Evolutionary conservation across 2,329 filamentous ascomycete genomes (phyloP).

Genomic region (Fusarium chuoi): DNA sequence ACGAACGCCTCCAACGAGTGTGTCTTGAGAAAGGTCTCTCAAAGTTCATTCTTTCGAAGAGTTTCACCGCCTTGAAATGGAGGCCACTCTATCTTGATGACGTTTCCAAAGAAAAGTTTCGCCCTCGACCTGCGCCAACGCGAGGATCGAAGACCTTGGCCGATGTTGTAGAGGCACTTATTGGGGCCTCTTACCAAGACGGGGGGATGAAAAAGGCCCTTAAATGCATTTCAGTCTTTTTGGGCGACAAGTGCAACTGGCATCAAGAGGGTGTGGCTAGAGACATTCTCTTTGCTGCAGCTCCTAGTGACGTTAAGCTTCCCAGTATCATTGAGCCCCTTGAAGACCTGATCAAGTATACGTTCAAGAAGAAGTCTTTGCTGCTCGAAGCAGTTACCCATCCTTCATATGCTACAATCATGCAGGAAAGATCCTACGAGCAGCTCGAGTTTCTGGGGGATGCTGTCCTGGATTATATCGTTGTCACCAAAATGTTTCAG

Average conservation of each 20-base stretch:
- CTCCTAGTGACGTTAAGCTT: constrained; percentile 49
- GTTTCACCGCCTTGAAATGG: constrained; percentile 80
- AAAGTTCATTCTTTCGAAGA: constrained; percentile 74
- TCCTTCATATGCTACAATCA: constrained; percentile 65
- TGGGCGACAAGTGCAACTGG: constrained; percentile 67
- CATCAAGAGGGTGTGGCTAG: constrained; percentile 55
- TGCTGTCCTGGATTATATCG: constrained; percentile 80
- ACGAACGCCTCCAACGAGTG: constrained; percentile 75
- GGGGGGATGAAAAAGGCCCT: constrained; percentile 73
- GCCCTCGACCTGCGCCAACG: constrained; percentile 8
- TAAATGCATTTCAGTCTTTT: constrained; percentile 72
- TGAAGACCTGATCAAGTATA: constrained; percentile 76
- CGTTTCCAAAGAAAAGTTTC: constrained; percentile 37
- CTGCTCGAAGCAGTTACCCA: constrained; percentile 86
- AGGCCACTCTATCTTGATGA: constrained; percentile 66
- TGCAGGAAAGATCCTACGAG: constrained; percentile 62
- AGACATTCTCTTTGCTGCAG: constrained; percentile 55
- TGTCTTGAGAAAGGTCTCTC: constrained; percentile 73
- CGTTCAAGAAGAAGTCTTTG: constrained; percentile 73
- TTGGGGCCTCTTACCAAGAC: constrained; percentile 78
- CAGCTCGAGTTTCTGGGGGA: constrained; percentile 91
- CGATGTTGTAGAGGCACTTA: constrained; percentile 86
- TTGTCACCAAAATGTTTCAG: constrained; percentile 71
- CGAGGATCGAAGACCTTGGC: constrained; percentile 84
- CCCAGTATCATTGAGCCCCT: constrained; percentile 59